Evolutionary conservation across 148 eudicot species (phyloP).

Genomic region (Spergularia bocconei): DNA sequence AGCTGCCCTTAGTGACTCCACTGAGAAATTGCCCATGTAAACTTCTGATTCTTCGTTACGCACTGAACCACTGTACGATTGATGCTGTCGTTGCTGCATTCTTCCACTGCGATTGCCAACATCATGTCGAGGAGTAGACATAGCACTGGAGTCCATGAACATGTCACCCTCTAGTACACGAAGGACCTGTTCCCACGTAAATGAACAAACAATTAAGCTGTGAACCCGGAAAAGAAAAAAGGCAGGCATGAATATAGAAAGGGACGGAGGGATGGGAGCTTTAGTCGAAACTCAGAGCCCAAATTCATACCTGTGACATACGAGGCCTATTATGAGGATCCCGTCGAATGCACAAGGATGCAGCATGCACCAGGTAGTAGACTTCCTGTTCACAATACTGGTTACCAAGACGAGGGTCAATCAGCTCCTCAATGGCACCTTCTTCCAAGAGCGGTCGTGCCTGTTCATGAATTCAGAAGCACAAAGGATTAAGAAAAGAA

Average conservation of each 20-base stretch:
- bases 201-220: background rate
- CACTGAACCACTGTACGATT: conserved; percentile 23
- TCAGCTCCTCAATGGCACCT: conserved; percentile 57
- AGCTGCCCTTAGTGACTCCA: conserved; percentile 37
- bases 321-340: conserved; percentile 88
- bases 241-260: too few species aligned
- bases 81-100: conserved; percentile 34
- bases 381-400: conserved; percentile 70
- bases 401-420: conserved; percentile 64
- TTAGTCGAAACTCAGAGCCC: too few species aligned
- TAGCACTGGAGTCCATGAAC: conserved; percentile 51
- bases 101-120: conserved; percentile 66
- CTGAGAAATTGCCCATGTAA: conserved; percentile 39
- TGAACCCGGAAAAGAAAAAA: too few species aligned
- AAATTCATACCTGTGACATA: conserved; percentile 77
- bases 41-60: conserved; percentile 34
- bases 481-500: background rate
- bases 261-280: too few species aligned
- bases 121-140: conserved; percentile 44
- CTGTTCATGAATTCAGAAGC: conserved; percentile 29
- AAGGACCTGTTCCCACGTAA: conserved; percentile 45
- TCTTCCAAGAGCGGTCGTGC: conserved; percentile 79
- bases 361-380: conserved; percentile 82
- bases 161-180: conserved; percentile 77
- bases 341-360: conserved; percentile 72